Conservation (phyloP, 306 rosid genomes). For the Prinsepia uniflora region DNA sequence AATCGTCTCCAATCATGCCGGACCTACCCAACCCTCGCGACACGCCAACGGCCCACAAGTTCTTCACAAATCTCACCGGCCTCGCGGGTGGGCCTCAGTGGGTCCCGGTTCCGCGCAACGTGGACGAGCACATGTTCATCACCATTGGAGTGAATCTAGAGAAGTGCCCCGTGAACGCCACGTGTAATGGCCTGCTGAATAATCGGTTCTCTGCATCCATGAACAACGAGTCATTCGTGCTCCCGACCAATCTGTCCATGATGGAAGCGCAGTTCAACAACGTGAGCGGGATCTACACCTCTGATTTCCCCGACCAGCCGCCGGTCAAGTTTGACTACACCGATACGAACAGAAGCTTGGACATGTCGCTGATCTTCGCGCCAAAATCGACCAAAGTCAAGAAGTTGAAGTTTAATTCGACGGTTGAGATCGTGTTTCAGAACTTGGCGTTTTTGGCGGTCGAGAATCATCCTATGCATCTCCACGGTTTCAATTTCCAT, state of each 20-base stretch:
- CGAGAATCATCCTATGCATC: constrained; percentile 59
- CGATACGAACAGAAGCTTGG: not conserved
- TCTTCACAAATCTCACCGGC: constrained; percentile 36
- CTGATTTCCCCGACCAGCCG: constrained; percentile 48
- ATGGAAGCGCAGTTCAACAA: constrained; percentile 37
- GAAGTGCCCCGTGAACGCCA: constrained; percentile 19
- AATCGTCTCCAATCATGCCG: constrained; percentile 39
- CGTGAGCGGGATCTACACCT: constrained; percentile 37
- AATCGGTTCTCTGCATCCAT: constrained; percentile 47
- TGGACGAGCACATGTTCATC: constrained; percentile 53
- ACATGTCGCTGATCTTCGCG: constrained; percentile 21
- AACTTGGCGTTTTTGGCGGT: constrained; percentile 27
- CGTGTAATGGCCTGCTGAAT: constrained; percentile 26
- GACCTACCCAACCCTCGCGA: constrained; percentile 32
- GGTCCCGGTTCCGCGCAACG: constrained; percentile 38
- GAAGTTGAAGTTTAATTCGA: constrained; percentile 51
- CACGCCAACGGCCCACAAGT: constrained; percentile 48
- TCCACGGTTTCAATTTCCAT: constrained; percentile 61
- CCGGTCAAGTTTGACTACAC: constrained; percentile 38
- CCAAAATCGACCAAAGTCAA: constrained; percentile 53
- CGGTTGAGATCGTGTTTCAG: constrained; percentile 53
- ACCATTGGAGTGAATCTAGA: constrained; percentile 35
- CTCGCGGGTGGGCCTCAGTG: constrained; percentile 44
- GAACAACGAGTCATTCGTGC: constrained; percentile 61
- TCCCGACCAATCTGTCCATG: constrained; percentile 42